Evolutionary conservation across 78 protist species (phyloP), one percentile per base, ranked within the genome.

Genomic region (Dictyostelium firmibasis): DNA sequence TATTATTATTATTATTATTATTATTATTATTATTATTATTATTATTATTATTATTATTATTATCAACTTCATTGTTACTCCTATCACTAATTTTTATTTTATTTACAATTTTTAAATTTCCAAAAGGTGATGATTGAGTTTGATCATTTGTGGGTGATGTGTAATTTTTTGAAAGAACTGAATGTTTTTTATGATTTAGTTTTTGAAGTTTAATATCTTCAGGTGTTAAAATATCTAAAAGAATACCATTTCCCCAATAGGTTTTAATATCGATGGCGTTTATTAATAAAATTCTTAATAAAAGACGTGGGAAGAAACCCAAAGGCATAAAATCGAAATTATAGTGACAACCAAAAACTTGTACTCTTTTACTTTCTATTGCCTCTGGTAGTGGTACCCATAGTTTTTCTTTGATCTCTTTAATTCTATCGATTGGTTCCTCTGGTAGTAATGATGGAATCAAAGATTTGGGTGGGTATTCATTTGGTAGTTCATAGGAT

Each of bases 281-380:
- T 4, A 89, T 64, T 44, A 79, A 85, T 25, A 89, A 10, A 38
- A 89, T 47, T 64, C 94, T 69, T 11, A 89, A 57, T 4, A 89
- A n/a, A 2, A 89, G 57, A 36, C 94, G 47, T 7, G 94, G 38
- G 69, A 89, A 89, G 94, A 89, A 89, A 81, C 94, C 94, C 18
- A 89, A 84, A 50, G 94, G 94, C 94, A 89, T 89, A 69, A 89
- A 89, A 62, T 89, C 87, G 35, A 89, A 89, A 70, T 81, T 89
- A 29, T 89, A 89, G 20, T 89, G 87, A 35, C 94, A 81, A 35
- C 94, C 94, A 67, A 87, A 87, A 38, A 89, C 29, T 23, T 81
- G 86, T 2, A 62, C 81, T 16, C 69, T 41, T 31, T 31, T 57
- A 1, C 50, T 29, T 25, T 69, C 87, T 43, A 81, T 78, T n/a